Evolutionary conservation across 495 filamentous ascomycete genomes (phyloP).

Genomic region (Penicillium manginii): DNA sequence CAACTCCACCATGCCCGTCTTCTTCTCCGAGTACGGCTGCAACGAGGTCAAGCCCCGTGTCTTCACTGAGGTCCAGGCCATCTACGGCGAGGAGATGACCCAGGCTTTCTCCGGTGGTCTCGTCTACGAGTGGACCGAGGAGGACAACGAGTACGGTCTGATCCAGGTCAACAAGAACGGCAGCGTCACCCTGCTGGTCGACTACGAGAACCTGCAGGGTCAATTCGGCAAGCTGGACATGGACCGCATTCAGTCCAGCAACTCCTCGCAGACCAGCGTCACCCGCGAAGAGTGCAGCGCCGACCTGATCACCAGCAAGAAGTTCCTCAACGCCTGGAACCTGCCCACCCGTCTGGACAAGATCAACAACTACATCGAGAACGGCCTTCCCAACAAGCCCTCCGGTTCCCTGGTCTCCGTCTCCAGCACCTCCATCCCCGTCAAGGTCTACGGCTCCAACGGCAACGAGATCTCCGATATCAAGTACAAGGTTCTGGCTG

Average conservation of each 20-base stretch:
- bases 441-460: conserved; percentile 58
- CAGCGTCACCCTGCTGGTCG: conserved; percentile 63
- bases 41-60: conserved; percentile 77
- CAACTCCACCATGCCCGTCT: conserved; percentile 77
- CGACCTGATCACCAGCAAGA: conserved; percentile 60
- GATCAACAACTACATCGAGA: conserved; percentile 54
- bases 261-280: conserved; percentile 54
- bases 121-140: conserved; percentile 85
- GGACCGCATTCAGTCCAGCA: conserved; percentile 60
- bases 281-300: conserved; percentile 61
- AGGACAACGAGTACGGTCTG: conserved; percentile 80
- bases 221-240: conserved; percentile 79
- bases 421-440: conserved; percentile 49
- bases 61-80: conserved; percentile 79
- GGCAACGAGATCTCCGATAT: conserved; percentile 57
- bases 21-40: conserved; percentile 98
- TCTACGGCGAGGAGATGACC: conserved; percentile 84
- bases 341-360: conserved; percentile 61
- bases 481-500: conserved; percentile 53
- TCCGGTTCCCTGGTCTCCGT: conserved; percentile 63
- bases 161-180: conserved; percentile 69
- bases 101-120: conserved; percentile 80
- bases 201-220: conserved; percentile 75
- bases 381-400: conserved; percentile 56
- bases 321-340: conserved; percentile 76